Percentiles rank a stretch among this genome's conserved stretches.
phyloP scores from a whole-genome alignment of 163 green algal genomes.

The Trebouxia gelatinosa region DNA sequence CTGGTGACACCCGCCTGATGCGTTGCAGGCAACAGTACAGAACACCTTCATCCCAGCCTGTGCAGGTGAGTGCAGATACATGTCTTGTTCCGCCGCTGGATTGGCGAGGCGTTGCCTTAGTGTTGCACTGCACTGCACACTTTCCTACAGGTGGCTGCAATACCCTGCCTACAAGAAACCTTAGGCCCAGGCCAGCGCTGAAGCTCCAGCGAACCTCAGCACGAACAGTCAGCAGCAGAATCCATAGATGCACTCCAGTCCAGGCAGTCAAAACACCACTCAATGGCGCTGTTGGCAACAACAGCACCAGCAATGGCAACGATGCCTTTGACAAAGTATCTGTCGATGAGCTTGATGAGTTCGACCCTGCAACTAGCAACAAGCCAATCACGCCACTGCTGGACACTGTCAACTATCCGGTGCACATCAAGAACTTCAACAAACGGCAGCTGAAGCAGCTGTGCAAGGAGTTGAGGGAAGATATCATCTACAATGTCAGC shows the following conservation, averaged over 20 bases:
- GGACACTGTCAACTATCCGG: conserved; percentile 95
- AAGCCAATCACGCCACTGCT: conserved; percentile 17
- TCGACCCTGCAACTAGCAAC: conserved; percentile 9
- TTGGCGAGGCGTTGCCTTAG: no score
- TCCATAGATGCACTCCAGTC: not conserved
- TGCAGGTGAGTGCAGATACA: no score
- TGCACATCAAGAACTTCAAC: conserved; percentile 99
- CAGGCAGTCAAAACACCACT: conserved; percentile 21
- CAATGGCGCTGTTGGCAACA: conserved; percentile 24
- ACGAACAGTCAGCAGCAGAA: not conserved
- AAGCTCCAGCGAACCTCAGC: no score
- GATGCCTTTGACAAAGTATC: conserved; percentile 25
- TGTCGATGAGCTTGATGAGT: conserved; percentile 19
- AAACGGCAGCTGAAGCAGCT: conserved; percentile 83
- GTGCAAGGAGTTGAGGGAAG: conserved; percentile 81
- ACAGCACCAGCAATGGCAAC: conserved; percentile 33
- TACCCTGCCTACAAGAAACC: no score
- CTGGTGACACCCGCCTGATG: no score
- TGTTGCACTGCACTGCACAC: no score
- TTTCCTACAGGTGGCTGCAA: no score
- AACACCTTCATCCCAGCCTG: no score
- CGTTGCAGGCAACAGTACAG: no score
- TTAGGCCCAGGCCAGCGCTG: no score
- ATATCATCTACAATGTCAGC: conserved; percentile 94
- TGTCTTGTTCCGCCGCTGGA: no score